Evolutionary conservation across 2,329 filamentous ascomycete species (phyloP), one percentile per base, ranked within the genome.

Genomic region (Sphaerulina musiva): DNA sequence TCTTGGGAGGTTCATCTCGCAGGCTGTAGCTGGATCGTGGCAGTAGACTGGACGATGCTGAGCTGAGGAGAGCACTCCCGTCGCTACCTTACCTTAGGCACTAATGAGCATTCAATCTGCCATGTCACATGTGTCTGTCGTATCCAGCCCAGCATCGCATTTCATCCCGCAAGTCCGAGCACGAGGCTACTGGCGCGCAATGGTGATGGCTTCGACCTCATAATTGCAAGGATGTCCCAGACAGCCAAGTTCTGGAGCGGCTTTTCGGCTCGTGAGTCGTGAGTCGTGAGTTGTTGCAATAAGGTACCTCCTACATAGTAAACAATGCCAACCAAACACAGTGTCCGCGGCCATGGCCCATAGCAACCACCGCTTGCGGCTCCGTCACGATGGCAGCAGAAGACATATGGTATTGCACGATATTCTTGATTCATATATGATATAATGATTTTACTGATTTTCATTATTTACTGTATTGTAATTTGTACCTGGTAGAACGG

Each of bases 1-100:
- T 63, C 65, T 38, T 76, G 74, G 74, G 67, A 73, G 41, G 64
- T 75, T 8, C 63, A 69, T 49, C 52, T 74, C 23, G 61, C 63
- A 0, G 67, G 63, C 2, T 56, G 62, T 48, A 68, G 40, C 34
- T 75, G 72, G 71, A 56, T 63, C 10, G 68, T 76, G 12, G 73
- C 65, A 45, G 72, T 74, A 20, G 73, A 76, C 48, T 77, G 74
- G 74, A 64, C 60, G 48, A 44, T 48, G 31, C 38, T 54, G 34
- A 43, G 31, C 36, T 54, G 51, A 54, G 48, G 41, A 32, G 31
- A 32, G 31, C 17, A 45, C 17, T 32, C 40, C 23, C 36, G 32
- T 34, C 20, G 20, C 20, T 20, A 20, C 20, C 20, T 20, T 20
- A 20, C 20, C 20, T 20, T 2, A 4, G 20, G 20, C 20, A 20